A percentile compares a stretch with the other conserved stretches of the same genome.
Conservation (phyloP, 192 early-diverging fungal genomes). For the Coemansia pectinata region DNA sequence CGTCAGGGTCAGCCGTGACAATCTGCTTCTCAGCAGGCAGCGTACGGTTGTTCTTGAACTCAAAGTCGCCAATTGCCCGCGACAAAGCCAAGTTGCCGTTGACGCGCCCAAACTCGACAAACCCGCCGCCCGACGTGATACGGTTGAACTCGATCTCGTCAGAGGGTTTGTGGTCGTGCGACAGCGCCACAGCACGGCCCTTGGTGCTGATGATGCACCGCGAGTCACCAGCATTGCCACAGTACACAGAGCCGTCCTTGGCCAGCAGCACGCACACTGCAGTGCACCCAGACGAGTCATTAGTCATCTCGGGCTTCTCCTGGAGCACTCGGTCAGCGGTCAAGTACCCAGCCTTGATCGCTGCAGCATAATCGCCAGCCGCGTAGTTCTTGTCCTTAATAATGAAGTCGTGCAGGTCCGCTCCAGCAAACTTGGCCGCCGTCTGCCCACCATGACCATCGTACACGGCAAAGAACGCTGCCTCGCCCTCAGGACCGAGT, state of each 20-base stretch:
- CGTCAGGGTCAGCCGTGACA: conserved; percentile 91
- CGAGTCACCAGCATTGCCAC: conserved; percentile 96
- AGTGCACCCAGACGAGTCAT: conserved; percentile 94
- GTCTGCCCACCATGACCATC: conserved; percentile 92
- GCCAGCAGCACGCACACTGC: conserved; percentile 87
- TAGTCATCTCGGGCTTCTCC: conserved; percentile 71
- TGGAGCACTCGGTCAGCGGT: conserved; percentile 75
- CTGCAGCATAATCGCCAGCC: conserved; percentile 68
- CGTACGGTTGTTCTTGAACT: conserved; percentile 89
- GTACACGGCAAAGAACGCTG: conserved; percentile 94
- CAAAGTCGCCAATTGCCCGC: conserved; percentile 97
- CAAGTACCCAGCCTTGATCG: conserved; percentile 85
- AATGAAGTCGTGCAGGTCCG: conserved; percentile 74
- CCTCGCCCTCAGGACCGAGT: conserved; percentile 60
- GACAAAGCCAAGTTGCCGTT: conserved; percentile 99
- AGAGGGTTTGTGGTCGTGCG: conserved; percentile 94
- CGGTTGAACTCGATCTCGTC: conserved; percentile 81
- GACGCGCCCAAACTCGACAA: conserved; percentile 98
- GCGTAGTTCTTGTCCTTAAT: conserved; percentile 62
- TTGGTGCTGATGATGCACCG: conserved; percentile 80
- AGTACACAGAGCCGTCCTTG: conserved; percentile 76
- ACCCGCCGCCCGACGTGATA: conserved; percentile 90
- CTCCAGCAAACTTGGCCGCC: conserved; percentile 84
- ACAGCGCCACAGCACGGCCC: conserved; percentile 78
- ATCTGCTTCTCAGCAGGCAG: conserved; percentile 86